Evolutionary conservation across 805 yeast genomes (phyloP), one percentile per base, ranked within the genome.

Genomic region (Teunomyces stri): DNA sequence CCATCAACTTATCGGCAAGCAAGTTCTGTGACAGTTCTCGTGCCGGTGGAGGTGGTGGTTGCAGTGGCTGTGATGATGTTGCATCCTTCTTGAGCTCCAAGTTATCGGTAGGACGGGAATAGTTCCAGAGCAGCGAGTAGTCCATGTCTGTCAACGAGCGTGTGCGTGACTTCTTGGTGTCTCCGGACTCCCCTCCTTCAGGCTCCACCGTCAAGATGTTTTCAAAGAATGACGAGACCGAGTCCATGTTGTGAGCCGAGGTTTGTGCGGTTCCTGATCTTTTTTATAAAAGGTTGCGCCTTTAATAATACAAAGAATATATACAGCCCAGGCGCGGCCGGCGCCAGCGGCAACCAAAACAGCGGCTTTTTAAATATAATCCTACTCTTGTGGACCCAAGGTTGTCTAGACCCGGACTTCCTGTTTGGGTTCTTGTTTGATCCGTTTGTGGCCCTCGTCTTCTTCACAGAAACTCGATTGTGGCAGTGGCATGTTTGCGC

Each of bases 1-100:
- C 96, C 53, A 89, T 77, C 46, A 89, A 64, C 46, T 83, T 84
- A 54, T 89, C 96, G 0, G 87, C 75, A 59, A 86, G 46, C 13
- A 53, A 37, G 13, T 39, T 38, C 35, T 40, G 27, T 13, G 16
- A 15, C 34, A 31, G 34, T 15, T 7, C 18, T 15, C 15, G 34
- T 31, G 15, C 18, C 9, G 10, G 44, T 10, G 21, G 44, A 1
- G 41, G 18, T 11, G 20, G 40, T 18, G 34, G 45, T 10, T 6
- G 40, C 5, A 15, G 18, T 18, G 20, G 20, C 20, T 18, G 20
- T 18, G 15, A 12, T 27, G 34, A 18, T 13, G 30, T 21, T 13
- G 50, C 47, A 27, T 46, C 56, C 44, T 53, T 60, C 25, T 5
- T 38, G 37, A 5, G 29, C 40, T 38, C 34, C 37, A 18, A n/a